phyloP scores from a whole-genome alignment of 176 grass and related monocot genomes.

The Oryza australiensis region DNA sequence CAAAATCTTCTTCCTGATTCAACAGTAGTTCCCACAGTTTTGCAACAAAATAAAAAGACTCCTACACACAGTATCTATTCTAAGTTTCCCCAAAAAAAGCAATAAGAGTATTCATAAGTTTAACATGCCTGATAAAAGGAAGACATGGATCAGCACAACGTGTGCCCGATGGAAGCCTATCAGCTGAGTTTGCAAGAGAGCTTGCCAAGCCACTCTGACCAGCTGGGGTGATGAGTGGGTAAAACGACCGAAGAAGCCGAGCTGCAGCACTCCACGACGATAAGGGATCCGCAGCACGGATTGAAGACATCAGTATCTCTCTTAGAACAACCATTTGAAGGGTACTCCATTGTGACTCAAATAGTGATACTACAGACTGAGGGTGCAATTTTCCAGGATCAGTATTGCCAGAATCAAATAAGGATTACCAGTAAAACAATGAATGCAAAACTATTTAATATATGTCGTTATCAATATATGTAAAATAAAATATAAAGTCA shows the following conservation, averaged over 20 bases:
- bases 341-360: slow-evolving; percentile 96
- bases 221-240: slow-evolving; percentile 95
- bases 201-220: slow-evolving; percentile 96
- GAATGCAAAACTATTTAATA: slow-evolving; percentile 30
- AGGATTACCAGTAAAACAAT: slow-evolving; percentile 26
- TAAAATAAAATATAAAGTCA: slow-evolving; percentile 13
- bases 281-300: slow-evolving; percentile 86
- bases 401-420: slow-evolving; percentile 34
- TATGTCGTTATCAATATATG: slow-evolving; percentile 15
- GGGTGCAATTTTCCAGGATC: slow-evolving; percentile 64
- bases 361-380: slow-evolving; percentile 73
- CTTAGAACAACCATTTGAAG: slow-evolving; percentile 96
- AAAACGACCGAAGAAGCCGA: slow-evolving; percentile 96
- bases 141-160: slow-evolving; percentile 95
- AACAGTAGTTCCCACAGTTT: background rate
- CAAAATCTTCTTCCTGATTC: background rate
- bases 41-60: background rate
- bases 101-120: slow-evolving; percentile 11
- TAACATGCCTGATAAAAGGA: slow-evolving; percentile 89
- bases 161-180: slow-evolving; percentile 88
- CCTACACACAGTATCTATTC: slow-evolving; percentile 4
- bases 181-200: slow-evolving; percentile 84
- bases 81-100: background rate
- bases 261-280: slow-evolving; percentile 93
- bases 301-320: slow-evolving; percentile 98